phyloP scores from a whole-genome alignment of 148 eudicot species.

The Chenopodium suecicum region DNA sequence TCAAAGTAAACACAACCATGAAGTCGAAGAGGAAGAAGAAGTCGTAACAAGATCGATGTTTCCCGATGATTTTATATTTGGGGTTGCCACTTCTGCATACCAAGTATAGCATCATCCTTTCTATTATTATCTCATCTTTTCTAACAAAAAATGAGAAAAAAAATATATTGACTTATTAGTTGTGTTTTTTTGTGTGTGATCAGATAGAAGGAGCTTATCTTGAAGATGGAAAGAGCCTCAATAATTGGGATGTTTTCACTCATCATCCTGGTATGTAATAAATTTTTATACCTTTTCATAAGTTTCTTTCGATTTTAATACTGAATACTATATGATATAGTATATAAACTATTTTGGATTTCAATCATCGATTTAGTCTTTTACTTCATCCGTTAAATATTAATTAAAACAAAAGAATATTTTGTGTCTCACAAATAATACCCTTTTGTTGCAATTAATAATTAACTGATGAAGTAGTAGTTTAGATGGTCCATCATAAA shows the following conservation, averaged over 20 bases:
- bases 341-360: too few species aligned
- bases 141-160: too few species aligned
- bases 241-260: constrained; percentile 57
- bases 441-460: too few species aligned
- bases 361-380: too few species aligned
- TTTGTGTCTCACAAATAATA: too few species aligned
- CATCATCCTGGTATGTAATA: constrained; percentile 12
- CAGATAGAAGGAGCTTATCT: constrained; percentile 67
- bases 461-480: too few species aligned
- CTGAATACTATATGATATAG: too few species aligned
- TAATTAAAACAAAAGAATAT: too few species aligned
- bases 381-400: too few species aligned
- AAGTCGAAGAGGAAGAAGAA: constrained; percentile 7
- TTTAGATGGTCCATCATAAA: too few species aligned
- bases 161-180: neutral
- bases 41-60: constrained; percentile 18
- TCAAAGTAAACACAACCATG: neutral
- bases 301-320: neutral
- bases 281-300: too few species aligned
- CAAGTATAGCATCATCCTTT: neutral
- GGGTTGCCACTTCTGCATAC: constrained; percentile 21
- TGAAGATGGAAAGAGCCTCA: constrained; percentile 62
- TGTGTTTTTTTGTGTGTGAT: neutral
- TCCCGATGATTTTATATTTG: constrained; percentile 23
- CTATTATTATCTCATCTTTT: neutral